phyloP scores from a whole-genome alignment of 2,329 filamentous ascomycete species.

The Colletotrichum godetiae region DNA sequence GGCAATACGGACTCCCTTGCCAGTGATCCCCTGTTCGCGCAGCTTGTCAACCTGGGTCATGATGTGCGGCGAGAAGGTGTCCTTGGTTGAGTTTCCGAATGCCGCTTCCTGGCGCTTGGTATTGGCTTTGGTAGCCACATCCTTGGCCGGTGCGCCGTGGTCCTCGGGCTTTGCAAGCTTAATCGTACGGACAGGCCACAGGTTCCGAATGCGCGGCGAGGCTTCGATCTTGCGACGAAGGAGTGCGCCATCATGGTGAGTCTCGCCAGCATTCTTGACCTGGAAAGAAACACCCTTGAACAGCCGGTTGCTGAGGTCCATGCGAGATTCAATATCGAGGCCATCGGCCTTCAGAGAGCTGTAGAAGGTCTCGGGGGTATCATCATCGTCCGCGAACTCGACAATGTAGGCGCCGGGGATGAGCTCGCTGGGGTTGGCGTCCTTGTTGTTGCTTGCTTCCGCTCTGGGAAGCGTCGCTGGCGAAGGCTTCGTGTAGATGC shows the following conservation, averaged over 20 bases:
- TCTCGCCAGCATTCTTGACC: constrained; percentile 39
- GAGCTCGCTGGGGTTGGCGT: neutral
- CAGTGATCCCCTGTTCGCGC: constrained; percentile 54
- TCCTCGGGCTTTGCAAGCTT: constrained; percentile 34
- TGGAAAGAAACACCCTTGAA: constrained; percentile 42
- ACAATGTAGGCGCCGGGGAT: constrained; percentile 41
- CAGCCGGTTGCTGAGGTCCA: constrained; percentile 39
- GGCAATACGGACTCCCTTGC: constrained; percentile 56
- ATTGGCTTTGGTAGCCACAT: neutral
- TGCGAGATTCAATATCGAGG: constrained; percentile 36
- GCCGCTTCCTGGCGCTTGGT: constrained; percentile 12
- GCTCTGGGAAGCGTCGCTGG: neutral
- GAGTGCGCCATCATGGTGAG: constrained; percentile 36
- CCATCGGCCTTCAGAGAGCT: constrained; percentile 31
- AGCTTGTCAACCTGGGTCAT: constrained; percentile 53
- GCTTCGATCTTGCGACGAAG: constrained; percentile 36
- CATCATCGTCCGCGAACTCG: constrained; percentile 38
- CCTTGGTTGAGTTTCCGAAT: constrained; percentile 11
- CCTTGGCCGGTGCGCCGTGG: constrained; percentile 18
- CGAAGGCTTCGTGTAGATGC: neutral
- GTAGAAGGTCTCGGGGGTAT: constrained; percentile 30
- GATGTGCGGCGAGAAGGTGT: constrained; percentile 29
- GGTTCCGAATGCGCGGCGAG: constrained; percentile 39
- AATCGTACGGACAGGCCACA: constrained; percentile 44
- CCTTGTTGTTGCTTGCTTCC: neutral